phyloP scores from a whole-genome alignment of 306 rosid species.

The Glycine tomentella region DNA sequence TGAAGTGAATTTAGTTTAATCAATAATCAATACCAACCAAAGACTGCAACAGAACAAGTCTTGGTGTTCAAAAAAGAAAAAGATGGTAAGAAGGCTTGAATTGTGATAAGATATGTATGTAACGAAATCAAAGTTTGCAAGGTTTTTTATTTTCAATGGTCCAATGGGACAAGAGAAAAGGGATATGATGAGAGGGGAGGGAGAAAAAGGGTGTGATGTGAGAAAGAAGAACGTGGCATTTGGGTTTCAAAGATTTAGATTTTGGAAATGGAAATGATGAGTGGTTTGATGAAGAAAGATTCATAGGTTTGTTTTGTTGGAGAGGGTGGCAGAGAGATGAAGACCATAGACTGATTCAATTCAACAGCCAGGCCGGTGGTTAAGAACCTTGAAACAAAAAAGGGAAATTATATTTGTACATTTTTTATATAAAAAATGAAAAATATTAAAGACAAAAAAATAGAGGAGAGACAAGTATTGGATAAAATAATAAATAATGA shows the following conservation, averaged over 20 bases:
- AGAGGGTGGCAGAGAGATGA: conserved; percentile 27
- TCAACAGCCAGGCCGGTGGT: background rate
- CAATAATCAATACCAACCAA: conserved; percentile 42
- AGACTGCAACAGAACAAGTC: conserved; percentile 33
- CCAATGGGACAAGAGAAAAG: conserved; percentile 24
- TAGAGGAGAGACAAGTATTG: background rate
- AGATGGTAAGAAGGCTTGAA: conserved; percentile 27
- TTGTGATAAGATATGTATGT: background rate
- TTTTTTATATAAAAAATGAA: background rate
- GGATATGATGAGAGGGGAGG: background rate
- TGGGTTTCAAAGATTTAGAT: conserved; percentile 33
- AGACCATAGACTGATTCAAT: conserved; percentile 27
- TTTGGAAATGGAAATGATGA: conserved; percentile 34
- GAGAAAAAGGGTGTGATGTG: conserved; percentile 1
- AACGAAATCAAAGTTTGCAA: conserved; percentile 39
- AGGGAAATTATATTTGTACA: background rate
- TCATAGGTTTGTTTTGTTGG: conserved; percentile 39
- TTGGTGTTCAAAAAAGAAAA: conserved; percentile 19
- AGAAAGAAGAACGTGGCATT: conserved; percentile 13
- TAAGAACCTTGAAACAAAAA: conserved; percentile 20
- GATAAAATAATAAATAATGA: background rate
- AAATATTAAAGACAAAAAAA: background rate
- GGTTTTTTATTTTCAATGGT: conserved; percentile 34
- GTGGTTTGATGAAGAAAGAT: conserved; percentile 37
- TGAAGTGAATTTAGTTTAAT: conserved; percentile 26